These are phyloP conservation scores for Kodamaea laetipori DNA, from an alignment of 805 yeast genomes.

Conservation along the genomic window DNA sequence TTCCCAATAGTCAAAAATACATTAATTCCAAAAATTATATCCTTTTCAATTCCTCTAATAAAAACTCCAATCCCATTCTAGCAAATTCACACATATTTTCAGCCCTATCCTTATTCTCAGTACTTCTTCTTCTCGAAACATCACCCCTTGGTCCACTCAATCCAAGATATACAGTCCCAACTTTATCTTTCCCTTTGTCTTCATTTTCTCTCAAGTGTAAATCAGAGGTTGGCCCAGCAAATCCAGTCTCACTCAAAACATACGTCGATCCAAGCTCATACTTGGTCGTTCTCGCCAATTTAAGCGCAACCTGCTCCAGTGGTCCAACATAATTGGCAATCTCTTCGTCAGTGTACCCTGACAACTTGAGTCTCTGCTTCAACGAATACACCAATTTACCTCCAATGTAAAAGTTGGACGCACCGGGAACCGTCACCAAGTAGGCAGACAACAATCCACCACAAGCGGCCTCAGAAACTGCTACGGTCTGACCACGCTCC, in stretches of 20 bases:
- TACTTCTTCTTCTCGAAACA: slow-evolving; percentile 45
- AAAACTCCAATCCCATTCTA: slow-evolving; percentile 58
- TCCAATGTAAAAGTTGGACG: slow-evolving; percentile 80
- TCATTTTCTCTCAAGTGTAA: slow-evolving; percentile 35
- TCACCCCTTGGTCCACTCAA: slow-evolving; percentile 66
- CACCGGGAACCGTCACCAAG: slow-evolving; percentile 81
- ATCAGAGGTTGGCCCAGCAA: slow-evolving; percentile 72
- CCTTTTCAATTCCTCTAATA: slow-evolving; percentile 49
- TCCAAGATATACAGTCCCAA: slow-evolving; percentile 75
- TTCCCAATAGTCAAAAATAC: too few species aligned
- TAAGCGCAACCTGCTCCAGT: slow-evolving; percentile 68
- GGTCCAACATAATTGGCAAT: slow-evolving; percentile 80
- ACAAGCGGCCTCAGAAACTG: slow-evolving; percentile 86
- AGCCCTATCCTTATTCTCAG: slow-evolving; percentile 56
- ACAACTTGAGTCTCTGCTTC: slow-evolving; percentile 67
- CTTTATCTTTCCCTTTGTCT: slow-evolving; percentile 31
- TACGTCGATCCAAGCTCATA: slow-evolving; percentile 82
- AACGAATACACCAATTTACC: slow-evolving; percentile 80
- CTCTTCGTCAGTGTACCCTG: slow-evolving; percentile 78
- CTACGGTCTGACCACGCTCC: slow-evolving; percentile 60
- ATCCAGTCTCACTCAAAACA: slow-evolving; percentile 83
- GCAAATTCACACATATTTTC: slow-evolving; percentile 80
- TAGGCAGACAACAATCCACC: slow-evolving; percentile 85
- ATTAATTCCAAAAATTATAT: too few species aligned
- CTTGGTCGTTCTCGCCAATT: slow-evolving; percentile 75